Percentiles rank a stretch among this genome's conserved stretches.
Evolutionary conservation across 768 basidiomycete species (phyloP).

Genomic region (Lactifluus echinatus): DNA sequence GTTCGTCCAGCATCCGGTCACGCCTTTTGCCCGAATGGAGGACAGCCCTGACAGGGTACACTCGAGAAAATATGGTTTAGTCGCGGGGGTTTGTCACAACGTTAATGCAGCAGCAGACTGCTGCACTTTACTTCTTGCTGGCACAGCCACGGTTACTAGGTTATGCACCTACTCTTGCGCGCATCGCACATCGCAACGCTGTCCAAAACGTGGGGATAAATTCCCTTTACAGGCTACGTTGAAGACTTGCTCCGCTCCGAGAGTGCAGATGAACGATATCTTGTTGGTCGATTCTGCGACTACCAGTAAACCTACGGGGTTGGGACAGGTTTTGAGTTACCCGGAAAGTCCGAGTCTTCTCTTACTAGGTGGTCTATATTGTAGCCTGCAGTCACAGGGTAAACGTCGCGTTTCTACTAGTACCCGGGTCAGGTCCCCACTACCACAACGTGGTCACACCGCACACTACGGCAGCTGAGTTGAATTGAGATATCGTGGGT

Average conservation of each 20-base stretch:
- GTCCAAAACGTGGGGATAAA: not conserved
- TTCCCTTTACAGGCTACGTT: not conserved
- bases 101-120: no score
- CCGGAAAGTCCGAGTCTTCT: no score
- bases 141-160: not conserved
- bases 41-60: not conserved
- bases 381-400: no score
- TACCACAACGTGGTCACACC: not conserved
- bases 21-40: not conserved
- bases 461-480: not conserved
- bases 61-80: no score
- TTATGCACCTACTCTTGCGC: not conserved
- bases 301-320: no score
- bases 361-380: no score
- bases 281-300: no score
- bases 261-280: no score
- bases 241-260: not conserved
- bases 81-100: no score
- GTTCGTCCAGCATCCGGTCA: not conserved
- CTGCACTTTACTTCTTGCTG: not conserved
- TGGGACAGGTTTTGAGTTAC: no score
- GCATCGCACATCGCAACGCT: not conserved
- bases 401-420: no score
- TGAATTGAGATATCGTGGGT: not conserved
- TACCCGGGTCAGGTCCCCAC: no score